Conservation (phyloP, 306 rosid species). For the Cicer bijugum region DNA sequence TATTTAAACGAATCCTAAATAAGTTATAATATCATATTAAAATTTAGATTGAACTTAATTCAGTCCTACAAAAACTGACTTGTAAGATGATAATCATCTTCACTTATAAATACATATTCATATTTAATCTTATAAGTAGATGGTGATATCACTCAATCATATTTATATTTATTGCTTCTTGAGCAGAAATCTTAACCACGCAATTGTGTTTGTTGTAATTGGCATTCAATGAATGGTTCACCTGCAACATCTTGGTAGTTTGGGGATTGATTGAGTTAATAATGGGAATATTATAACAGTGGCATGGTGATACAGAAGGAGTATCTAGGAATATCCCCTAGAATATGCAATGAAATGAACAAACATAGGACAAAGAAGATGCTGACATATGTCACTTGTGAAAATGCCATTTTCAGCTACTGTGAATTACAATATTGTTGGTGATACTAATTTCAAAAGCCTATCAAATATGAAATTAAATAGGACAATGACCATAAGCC, state of each 20-base stretch:
- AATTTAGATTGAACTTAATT: too few species aligned
- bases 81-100: too few species aligned
- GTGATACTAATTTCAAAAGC: neutral
- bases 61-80: too few species aligned
- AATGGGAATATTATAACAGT: conserved; percentile 21
- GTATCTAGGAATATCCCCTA: conserved; percentile 48
- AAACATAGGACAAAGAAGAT: conserved; percentile 37
- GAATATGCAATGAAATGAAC: conserved; percentile 44
- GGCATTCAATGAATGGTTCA: conserved; percentile 42
- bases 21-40: too few species aligned
- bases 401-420: conserved; percentile 38
- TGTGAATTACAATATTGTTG: conserved; percentile 21
- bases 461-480: conserved; percentile 21
- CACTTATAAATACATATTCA: too few species aligned
- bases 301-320: neutral
- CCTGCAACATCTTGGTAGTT: conserved; percentile 25
- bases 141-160: neutral
- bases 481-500: conserved; percentile 7
- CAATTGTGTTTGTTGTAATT: conserved; percentile 15
- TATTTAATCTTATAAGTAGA: too few species aligned
- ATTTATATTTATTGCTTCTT: neutral
- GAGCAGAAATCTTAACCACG: neutral
- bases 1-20: too few species aligned
- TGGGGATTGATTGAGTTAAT: conserved; percentile 9
- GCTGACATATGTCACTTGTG: conserved; percentile 30